phyloP scores from a whole-genome alignment of 2,329 filamentous ascomycete species.

The Dryadomyces quercus-mongolicae region DNA sequence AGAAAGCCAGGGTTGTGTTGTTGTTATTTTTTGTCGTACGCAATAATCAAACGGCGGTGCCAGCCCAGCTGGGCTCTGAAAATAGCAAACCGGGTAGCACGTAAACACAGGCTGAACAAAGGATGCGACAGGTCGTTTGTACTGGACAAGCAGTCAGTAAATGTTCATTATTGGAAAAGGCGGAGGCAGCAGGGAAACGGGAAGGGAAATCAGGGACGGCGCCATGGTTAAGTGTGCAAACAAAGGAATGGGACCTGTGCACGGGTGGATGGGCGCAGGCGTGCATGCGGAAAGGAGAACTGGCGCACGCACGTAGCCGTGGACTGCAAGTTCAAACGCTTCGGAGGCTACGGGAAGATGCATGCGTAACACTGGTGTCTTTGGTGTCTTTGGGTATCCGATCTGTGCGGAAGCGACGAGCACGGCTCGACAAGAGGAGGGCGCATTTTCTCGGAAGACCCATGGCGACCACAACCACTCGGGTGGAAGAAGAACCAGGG shows the following conservation, averaged over 20 bases:
- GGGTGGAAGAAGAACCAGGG: no score
- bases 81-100: not conserved
- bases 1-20: not conserved
- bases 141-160: not conserved
- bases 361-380: conserved; percentile 4
- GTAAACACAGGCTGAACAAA: not conserved
- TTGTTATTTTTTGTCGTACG: not conserved
- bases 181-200: not conserved
- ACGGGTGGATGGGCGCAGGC: not conserved
- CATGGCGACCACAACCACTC: no score
- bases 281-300: not conserved
- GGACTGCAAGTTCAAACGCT: not conserved
- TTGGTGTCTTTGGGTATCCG: conserved; percentile 1
- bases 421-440: not conserved
- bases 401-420: conserved; percentile 5
- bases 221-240: no score
- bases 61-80: conserved; percentile 1
- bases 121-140: not conserved
- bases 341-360: conserved; percentile 1
- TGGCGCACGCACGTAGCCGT: not conserved
- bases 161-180: not conserved
- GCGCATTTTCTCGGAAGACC: no score
- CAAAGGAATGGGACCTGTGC: no score
- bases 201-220: not conserved
- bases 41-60: not conserved